These are phyloP conservation scores for Coemansia javaensis DNA, from an alignment of 192 early-diverging fungal species.

Conservation along the genomic window DNA sequence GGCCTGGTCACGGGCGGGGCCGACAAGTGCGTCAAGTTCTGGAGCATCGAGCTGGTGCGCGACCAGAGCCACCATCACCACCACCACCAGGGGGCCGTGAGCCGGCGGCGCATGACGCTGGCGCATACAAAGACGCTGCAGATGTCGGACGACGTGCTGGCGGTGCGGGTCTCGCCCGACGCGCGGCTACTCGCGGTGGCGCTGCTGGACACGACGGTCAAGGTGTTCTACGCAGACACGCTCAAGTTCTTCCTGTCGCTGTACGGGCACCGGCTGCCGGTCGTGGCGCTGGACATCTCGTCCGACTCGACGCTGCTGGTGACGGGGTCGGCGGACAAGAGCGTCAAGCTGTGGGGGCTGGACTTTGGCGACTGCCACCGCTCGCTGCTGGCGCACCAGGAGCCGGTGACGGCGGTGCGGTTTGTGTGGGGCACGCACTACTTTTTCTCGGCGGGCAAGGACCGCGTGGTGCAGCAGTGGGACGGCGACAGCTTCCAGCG, in stretches of 20 bases:
- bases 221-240: constrained; percentile 93
- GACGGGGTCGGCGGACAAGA: constrained; percentile 96
- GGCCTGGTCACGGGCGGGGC: constrained; percentile 88
- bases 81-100: no score
- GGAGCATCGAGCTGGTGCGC: constrained; percentile 83
- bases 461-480: constrained; percentile 90
- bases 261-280: constrained; percentile 97
- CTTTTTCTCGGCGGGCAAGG: constrained; percentile 89
- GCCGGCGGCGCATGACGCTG: constrained; percentile 65
- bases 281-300: constrained; percentile 98
- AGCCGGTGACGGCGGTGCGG: constrained; percentile 78
- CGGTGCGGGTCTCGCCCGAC: constrained; percentile 78
- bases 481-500: constrained; percentile 96
- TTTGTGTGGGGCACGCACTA: constrained; percentile 96
- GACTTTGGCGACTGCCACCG: constrained; percentile 99
- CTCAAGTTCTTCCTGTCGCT: constrained; percentile 96
- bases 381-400: constrained; percentile 89
- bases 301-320: constrained; percentile 86
- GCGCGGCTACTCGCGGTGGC: constrained; percentile 84
- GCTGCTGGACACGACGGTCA: constrained; percentile 91
- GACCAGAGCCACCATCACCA: constrained; percentile 18
- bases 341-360: constrained; percentile 96
- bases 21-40: constrained; percentile 97
- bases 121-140: constrained; percentile 86
- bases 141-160: constrained; percentile 91